These are phyloP conservation scores for Zostera marina DNA, from an alignment of 116 monocot species.

Conservation along the genomic window DNA sequence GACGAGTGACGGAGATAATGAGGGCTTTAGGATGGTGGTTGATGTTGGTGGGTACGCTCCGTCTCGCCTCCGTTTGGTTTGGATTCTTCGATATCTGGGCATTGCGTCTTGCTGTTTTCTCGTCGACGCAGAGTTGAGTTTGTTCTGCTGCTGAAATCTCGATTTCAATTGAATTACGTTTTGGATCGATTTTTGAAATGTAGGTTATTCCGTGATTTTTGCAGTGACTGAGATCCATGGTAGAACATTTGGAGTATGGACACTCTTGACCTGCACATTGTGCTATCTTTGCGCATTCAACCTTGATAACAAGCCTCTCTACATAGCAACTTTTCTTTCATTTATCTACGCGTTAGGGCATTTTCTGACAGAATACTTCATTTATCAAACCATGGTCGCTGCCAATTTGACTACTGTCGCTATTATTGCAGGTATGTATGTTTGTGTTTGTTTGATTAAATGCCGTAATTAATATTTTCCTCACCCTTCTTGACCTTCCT, in stretches of 20 bases:
- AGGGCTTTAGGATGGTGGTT: slow-evolving; percentile 77
- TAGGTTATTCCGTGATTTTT: no score
- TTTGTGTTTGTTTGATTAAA: neutral
- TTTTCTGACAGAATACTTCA: slow-evolving; percentile 61
- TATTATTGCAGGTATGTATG: slow-evolving; percentile 70
- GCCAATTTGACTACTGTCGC: slow-evolving; percentile 68
- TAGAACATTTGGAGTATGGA: slow-evolving; percentile 87
- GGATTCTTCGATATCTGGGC: slow-evolving; percentile 99
- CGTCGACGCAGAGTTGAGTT: slow-evolving; percentile 56
- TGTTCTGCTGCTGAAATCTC: neutral
- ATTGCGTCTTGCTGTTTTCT: slow-evolving; percentile 84
- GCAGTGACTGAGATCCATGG: slow-evolving; percentile 90
- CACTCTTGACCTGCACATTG: slow-evolving; percentile 70
- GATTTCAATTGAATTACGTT: neutral
- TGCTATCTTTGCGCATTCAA: slow-evolving; percentile 84
- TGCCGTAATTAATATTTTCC: no score
- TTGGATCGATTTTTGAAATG: no score
- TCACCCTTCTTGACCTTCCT: no score
- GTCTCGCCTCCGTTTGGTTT: slow-evolving; percentile 89
- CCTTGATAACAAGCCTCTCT: slow-evolving; percentile 79
- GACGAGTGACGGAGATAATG: slow-evolving; percentile 17
- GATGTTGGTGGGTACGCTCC: slow-evolving; percentile 74
- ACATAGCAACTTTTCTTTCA: slow-evolving; percentile 55
- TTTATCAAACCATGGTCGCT: slow-evolving; percentile 64
- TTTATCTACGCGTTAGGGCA: slow-evolving; percentile 77